Evolutionary conservation across 75 land plant genomes (phyloP).

Genomic region (Sequoia sempervirens): DNA sequence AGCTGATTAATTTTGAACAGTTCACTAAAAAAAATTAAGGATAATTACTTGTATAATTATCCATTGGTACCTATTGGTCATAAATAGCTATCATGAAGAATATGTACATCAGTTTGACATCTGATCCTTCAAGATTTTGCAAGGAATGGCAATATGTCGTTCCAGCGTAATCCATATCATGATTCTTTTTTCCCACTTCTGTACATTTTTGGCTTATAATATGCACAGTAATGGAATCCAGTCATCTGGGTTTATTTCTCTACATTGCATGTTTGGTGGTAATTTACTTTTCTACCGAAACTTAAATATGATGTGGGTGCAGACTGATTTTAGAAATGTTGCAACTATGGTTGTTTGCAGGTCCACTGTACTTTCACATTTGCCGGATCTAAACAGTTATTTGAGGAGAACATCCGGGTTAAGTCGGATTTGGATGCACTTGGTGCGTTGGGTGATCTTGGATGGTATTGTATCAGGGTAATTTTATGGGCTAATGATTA

Average conservation of each 20-base stretch:
- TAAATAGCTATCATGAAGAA: no score
- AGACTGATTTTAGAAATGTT: neutral
- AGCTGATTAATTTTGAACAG: no score
- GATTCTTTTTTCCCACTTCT: neutral
- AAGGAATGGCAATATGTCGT: no score
- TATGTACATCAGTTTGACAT: no score
- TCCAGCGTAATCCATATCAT: no score
- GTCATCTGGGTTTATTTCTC: neutral
- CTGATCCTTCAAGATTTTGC: no score
- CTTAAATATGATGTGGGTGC: neutral
- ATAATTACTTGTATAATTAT: no score
- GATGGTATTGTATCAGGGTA: conserved; percentile 33
- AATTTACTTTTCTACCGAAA: neutral
- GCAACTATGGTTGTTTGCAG: neutral
- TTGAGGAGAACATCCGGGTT: conserved; percentile 1
- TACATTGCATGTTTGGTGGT: neutral
- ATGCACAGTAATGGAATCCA: neutral
- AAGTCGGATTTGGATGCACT: conserved; percentile 56
- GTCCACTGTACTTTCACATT: neutral
- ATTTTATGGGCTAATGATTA: conserved; percentile 35
- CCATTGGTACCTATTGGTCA: no score
- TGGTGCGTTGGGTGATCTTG: conserved; percentile 34
- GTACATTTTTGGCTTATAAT: neutral
- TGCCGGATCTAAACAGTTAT: neutral
- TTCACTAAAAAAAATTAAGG: no score